Evolutionary conservation across 345 rosid species (phyloP).

Genomic region (Pistacia atlantica): DNA sequence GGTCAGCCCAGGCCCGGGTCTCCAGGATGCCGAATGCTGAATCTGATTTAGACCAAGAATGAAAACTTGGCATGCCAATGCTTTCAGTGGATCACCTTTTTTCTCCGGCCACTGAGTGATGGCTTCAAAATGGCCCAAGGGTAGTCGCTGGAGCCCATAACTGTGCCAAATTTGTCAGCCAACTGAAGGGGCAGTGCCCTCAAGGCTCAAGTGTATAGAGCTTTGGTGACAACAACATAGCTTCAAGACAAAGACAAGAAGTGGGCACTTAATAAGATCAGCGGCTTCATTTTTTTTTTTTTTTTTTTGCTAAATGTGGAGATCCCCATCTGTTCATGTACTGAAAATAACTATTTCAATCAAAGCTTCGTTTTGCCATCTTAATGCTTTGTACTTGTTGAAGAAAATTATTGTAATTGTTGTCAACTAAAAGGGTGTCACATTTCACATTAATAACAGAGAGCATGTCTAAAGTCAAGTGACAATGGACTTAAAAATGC

Average conservation of each 20-base stretch:
- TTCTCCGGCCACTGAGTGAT: slow-evolving; percentile 70
- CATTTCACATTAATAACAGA: no score
- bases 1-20: slow-evolving; percentile 32
- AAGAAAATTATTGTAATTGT: not conserved
- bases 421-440: not conserved
- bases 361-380: slow-evolving; percentile 14
- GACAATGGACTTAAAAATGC: no score
- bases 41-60: slow-evolving; percentile 42
- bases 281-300: not conserved
- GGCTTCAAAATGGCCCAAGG: slow-evolving; percentile 47
- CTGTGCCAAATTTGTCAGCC: slow-evolving; percentile 24
- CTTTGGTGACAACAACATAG: not conserved
- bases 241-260: slow-evolving; percentile 24
- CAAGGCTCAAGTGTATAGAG: not conserved
- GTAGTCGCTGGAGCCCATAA: slow-evolving; percentile 15
- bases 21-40: slow-evolving; percentile 48
- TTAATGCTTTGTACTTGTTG: not conserved
- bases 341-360: slow-evolving; percentile 18
- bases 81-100: slow-evolving; percentile 64
- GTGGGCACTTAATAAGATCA: slow-evolving; percentile 21
- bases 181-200: slow-evolving; percentile 17
- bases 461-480: no score
- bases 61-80: slow-evolving; percentile 57
- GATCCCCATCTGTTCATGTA: slow-evolving; percentile 21
- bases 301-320: slow-evolving; percentile 12